Base-by-base conservation (phyloP, 306 rosid genomes). In the Cicer yamashitae region DNA sequence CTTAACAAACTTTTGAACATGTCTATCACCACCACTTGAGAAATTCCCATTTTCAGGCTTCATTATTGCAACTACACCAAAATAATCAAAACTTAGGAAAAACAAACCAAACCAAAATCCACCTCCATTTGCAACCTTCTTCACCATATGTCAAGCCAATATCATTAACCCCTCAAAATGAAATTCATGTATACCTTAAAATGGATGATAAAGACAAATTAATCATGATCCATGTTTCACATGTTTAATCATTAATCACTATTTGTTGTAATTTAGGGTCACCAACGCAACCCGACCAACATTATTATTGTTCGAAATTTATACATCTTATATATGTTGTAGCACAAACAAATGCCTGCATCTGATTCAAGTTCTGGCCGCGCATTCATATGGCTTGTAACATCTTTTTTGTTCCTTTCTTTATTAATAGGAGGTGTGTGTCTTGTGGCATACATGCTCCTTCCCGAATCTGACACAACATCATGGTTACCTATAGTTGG, bases 401-500 rank as follows among this genome's bases (percentile, higher is more conserved):
- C 86, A 45, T 74, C 68, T 51, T 2, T 86, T 57, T 77, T 93
- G 44, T 86, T 89, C 70, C 0, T 84, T 10, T 88, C 81, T 10
- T 8, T 91, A 38, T 6, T 83, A 10, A 53, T 76, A 46, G 96
- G 97, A 7, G 98, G 98, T 0, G 86, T 44, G 5, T 89, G 92
- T 77, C 98, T 93, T 22, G 50, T 44, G 5, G 61, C 85, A 7
- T 93, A 85, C 77, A 7, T 88, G 62, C 18, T 75, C 82, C 75
- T 85, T 34, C 96, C 97, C 14, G 84, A 88, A 3, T 30, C 88
- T 1, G 44, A 67, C 47, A 12, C 77, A 3, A 7, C 82, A 0
- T 14, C 88, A 0, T 89, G 91, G 98, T 66, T 93, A 41, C 90
- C 93, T 0, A 7, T 67, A 8, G 73, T 40, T 0, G 98, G 98